Conservation (phyloP, 1,284 basidiomycete genomes). For the Vanrija humicola region DNA sequence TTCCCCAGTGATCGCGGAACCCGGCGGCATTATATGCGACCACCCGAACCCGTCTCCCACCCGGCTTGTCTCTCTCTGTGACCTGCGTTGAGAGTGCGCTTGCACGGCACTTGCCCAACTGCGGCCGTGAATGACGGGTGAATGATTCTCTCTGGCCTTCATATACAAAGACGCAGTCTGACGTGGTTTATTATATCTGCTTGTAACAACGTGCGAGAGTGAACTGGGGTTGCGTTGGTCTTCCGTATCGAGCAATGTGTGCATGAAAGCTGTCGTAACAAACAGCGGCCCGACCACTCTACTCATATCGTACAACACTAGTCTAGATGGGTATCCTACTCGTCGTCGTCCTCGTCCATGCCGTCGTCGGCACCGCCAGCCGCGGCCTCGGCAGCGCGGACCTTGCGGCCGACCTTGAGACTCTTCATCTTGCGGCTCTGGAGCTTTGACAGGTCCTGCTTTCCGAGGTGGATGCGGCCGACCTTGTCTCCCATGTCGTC, state of each 20-base stretch:
- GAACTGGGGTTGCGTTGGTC: no score
- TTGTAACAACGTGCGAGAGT: no score
- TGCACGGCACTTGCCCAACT: no score
- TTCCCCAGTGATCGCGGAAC: not conserved
- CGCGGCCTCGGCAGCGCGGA: slow-evolving; percentile 16
- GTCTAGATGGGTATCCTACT: slow-evolving; percentile 6
- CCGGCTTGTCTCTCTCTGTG: no score
- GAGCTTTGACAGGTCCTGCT: slow-evolving; percentile 80
- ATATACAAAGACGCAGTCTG: not conserved
- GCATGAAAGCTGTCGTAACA: no score
- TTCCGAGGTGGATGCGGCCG: slow-evolving; percentile 81
- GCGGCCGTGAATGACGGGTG: no score
- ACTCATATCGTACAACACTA: slow-evolving; percentile 9
- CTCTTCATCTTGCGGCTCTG: slow-evolving; percentile 58
- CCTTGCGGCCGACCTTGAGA: slow-evolving; percentile 36
- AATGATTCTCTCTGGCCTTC: not conserved
- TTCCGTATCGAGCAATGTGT: no score
- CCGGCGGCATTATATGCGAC: not conserved
- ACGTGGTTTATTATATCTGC: slow-evolving; percentile 1
- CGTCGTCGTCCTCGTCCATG: slow-evolving; percentile 15
- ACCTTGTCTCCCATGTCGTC: slow-evolving; percentile 98
- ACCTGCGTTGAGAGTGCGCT: no score
- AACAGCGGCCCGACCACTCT: no score
- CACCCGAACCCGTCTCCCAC: not conserved
- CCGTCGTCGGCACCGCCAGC: slow-evolving; percentile 16